Conservation (phyloP, 805 yeast species). For the Komagataella kurtzmanii region DNA sequence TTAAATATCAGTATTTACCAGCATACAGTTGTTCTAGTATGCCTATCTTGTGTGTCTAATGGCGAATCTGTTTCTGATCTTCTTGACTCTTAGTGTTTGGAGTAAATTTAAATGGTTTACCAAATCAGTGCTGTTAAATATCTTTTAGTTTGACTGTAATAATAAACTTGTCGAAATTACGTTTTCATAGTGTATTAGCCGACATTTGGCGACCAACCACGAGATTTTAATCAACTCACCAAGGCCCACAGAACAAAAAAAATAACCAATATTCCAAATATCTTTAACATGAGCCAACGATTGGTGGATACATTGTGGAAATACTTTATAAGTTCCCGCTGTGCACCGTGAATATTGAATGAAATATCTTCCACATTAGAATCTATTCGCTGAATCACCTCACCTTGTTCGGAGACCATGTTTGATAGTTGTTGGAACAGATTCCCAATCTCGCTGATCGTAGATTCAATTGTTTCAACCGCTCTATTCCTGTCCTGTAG, state of each 20-base stretch:
- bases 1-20: neutral
- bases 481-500: conserved; percentile 78
- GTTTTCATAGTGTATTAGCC: neutral
- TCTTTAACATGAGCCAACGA: conserved; percentile 82
- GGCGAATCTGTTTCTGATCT: too few relatives aligned
- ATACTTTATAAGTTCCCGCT: conserved; percentile 82
- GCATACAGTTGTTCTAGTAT: neutral
- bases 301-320: conserved; percentile 79
- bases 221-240: conserved; percentile 32
- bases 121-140: neutral
- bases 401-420: conserved; percentile 97
- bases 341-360: conserved; percentile 85
- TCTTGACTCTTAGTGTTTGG: neutral
- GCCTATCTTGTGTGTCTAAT: neutral
- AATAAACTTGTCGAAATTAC: neutral
- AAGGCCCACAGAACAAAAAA: conserved; percentile 71
- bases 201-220: neutral
- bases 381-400: conserved; percentile 89
- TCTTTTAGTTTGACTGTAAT: neutral
- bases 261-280: conserved; percentile 75
- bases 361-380: conserved; percentile 89
- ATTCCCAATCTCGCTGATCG: conserved; percentile 93
- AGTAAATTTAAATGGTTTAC: neutral
- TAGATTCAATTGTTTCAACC: conserved; percentile 92
- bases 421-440: conserved; percentile 90